Conservation (phyloP, 148 eudicot genomes). For the Bassia scoparia region DNA sequence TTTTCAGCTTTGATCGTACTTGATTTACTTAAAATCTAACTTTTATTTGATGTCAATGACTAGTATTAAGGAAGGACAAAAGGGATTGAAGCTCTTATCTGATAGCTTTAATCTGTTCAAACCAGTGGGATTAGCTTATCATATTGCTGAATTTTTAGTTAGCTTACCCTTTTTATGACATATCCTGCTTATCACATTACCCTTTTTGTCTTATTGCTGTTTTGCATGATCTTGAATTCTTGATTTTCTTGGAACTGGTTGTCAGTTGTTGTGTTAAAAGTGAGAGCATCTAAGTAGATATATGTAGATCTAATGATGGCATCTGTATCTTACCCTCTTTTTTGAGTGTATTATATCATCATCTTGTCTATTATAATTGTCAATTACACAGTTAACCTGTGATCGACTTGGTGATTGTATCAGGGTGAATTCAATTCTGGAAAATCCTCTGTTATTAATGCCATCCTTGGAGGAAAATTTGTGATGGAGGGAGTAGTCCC, state of each 20-base stretch:
- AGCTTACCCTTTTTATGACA: not conserved
- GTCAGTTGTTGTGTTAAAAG: not conserved
- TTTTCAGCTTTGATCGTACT: too few relatives aligned
- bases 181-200: not conserved
- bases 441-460: constrained; percentile 91
- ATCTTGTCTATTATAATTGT: not conserved
- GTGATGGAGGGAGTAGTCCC: constrained; percentile 93
- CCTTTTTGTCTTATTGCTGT: not conserved
- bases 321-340: not conserved
- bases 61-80: not conserved
- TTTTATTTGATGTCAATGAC: not conserved
- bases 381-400: not conserved
- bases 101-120: not conserved
- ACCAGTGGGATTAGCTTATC: not conserved
- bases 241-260: not conserved
- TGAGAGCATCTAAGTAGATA: not conserved
- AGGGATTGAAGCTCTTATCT: not conserved
- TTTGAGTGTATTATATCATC: not conserved
- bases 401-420: not conserved
- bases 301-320: not conserved
- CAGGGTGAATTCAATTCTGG: constrained; percentile 99
- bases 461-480: constrained; percentile 79
- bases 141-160: not conserved
- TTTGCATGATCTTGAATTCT: not conserved
- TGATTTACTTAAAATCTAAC: too few relatives aligned